Evolutionary conservation across 768 basidiomycete species (phyloP).

Genomic region (Filobasidium wieringae): DNA sequence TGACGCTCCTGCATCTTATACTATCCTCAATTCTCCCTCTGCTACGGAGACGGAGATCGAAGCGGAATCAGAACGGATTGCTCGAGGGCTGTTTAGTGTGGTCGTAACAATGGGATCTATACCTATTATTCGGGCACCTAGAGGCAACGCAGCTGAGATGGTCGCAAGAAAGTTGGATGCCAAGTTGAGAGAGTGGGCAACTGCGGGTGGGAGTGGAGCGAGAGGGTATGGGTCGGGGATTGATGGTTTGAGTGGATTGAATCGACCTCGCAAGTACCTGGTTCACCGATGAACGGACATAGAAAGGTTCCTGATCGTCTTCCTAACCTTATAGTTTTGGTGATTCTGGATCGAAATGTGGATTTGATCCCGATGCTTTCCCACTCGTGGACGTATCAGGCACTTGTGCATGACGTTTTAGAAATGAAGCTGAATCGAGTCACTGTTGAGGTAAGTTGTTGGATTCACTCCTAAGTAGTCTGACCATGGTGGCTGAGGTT

Average conservation of each 20-base stretch:
- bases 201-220: conserved; percentile 39
- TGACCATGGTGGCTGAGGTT: background rate
- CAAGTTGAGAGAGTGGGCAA: conserved; percentile 74
- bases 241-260: conserved; percentile 70
- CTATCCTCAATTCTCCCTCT: conserved; percentile 77
- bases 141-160: conserved; percentile 98
- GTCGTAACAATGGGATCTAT: conserved; percentile 54
- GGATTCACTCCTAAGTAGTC: background rate
- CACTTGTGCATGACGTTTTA: conserved; percentile 91
- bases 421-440: conserved; percentile 95
- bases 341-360: conserved; percentile 86
- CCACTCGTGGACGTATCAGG: conserved; percentile 99
- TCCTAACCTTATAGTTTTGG: conserved; percentile 52
- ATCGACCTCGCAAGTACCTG: conserved; percentile 58
- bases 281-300: conserved; percentile 10
- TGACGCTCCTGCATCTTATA: conserved; percentile 51
- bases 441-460: conserved; percentile 50
- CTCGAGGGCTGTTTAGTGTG: conserved; percentile 80
- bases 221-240: conserved; percentile 53
- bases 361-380: conserved; percentile 86
- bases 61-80: conserved; percentile 80
- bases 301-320: background rate
- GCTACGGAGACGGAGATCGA: conserved; percentile 86
- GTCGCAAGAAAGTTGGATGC: conserved; percentile 91
- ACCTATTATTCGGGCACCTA: conserved; percentile 85